Percentiles rank a stretch among this genome's conserved stretches.
Conservation (phyloP, 2,329 filamentous ascomycete genomes). For the Coniochaeta prunicola region DNA sequence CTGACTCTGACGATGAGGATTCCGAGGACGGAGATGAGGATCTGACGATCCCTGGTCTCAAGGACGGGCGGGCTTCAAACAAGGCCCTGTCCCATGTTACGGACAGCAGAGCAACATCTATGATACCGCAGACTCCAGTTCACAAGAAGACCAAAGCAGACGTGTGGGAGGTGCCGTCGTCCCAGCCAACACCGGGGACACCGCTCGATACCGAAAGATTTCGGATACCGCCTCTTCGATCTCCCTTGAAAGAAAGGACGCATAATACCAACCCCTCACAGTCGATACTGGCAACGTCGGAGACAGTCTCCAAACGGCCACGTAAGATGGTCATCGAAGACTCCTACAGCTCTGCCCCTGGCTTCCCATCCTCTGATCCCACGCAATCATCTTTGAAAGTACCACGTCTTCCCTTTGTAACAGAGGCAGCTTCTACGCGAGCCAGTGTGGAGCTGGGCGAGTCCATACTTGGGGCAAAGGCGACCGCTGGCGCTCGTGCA, state of each 20-base stretch:
- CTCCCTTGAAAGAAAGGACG: constrained; percentile 30
- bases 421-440: background rate
- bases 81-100: background rate
- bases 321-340: constrained; percentile 35
- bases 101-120: constrained; percentile 14
- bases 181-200: constrained; percentile 33
- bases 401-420: background rate
- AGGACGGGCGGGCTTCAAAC: background rate
- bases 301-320: constrained; percentile 16
- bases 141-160: constrained; percentile 23
- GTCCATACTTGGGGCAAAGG: constrained; percentile 2
- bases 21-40: constrained; percentile 1
- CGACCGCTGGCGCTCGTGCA: background rate
- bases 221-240: constrained; percentile 19
- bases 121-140: constrained; percentile 36
- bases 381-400: constrained; percentile 9
- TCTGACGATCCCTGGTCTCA: background rate
- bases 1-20: constrained; percentile 16
- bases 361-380: constrained; percentile 7
- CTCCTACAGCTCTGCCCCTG: constrained; percentile 30
- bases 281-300: constrained; percentile 13
- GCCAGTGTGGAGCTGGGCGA: constrained; percentile 9
- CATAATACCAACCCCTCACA: constrained; percentile 18
- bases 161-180: constrained; percentile 38
- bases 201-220: constrained; percentile 27